Conservation (phyloP, 208 protist species). For the Leishmania gerbilli region DNA sequence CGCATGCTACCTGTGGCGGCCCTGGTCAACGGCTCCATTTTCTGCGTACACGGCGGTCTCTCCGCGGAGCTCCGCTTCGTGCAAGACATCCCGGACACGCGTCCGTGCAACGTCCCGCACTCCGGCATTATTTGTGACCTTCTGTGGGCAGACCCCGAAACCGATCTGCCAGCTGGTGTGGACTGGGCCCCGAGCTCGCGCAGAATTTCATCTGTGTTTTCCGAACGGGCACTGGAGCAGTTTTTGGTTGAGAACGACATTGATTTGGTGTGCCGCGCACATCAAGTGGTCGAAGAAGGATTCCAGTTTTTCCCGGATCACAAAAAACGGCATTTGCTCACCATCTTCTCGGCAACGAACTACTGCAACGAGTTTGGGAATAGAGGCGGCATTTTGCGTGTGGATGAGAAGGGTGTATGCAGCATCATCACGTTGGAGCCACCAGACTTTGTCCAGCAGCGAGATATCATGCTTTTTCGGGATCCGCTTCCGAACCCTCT, state of each 20-base stretch:
- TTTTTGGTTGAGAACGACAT: constrained; percentile 98
- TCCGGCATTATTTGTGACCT: constrained; percentile 98
- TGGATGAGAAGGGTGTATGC: constrained; percentile 97
- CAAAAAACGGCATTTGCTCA: constrained; percentile 97
- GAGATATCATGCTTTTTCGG: constrained; percentile 61
- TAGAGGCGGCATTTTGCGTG: constrained; percentile 98
- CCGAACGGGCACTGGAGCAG: constrained; percentile 92
- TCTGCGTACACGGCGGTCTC: constrained; percentile 99
- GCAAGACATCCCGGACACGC: constrained; percentile 90
- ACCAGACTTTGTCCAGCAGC: constrained; percentile 72
- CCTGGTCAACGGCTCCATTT: constrained; percentile 98
- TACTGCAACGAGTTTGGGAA: constrained; percentile 99
- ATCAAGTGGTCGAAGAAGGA: constrained; percentile 99
- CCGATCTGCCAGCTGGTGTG: constrained; percentile 85
- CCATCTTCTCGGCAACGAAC: constrained; percentile 99
- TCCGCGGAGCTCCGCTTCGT: constrained; percentile 93
- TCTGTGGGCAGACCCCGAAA: constrained; percentile 99
- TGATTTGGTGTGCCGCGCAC: constrained; percentile 98
- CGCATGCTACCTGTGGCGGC: constrained; percentile 98
- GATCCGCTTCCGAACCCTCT: constrained; percentile 42
- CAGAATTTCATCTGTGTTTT: constrained; percentile 99
- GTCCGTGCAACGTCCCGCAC: constrained; percentile 98
- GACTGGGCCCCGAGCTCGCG: constrained; percentile 99
- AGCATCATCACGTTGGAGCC: constrained; percentile 93
- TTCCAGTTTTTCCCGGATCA: constrained; percentile 99